Percentiles rank a stretch among this genome's conserved stretches.
These are phyloP conservation scores for Clarireedia paspali DNA, from an alignment of 2,329 filamentous ascomycete species.

Conservation along the genomic window DNA sequence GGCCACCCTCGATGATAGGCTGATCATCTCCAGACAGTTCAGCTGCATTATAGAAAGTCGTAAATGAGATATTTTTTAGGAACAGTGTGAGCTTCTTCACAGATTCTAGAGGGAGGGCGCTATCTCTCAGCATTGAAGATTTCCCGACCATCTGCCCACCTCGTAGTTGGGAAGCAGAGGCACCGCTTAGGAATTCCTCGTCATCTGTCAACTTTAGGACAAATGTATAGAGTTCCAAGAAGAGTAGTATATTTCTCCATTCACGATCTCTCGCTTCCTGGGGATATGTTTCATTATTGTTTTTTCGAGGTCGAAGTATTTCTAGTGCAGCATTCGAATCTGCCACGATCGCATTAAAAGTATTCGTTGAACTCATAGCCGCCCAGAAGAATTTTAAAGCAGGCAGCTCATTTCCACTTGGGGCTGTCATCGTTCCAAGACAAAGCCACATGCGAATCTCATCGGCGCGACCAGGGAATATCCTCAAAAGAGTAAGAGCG, in stretches of 20 bases:
- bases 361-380: conserved; percentile 46
- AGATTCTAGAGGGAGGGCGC: conserved; percentile 63
- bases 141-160: conserved; percentile 32
- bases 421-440: conserved; percentile 45
- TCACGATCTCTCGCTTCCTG: conserved; percentile 39
- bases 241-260: conserved; percentile 84
- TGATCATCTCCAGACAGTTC: conserved; percentile 46
- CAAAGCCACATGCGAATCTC: conserved; percentile 95
- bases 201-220: conserved; percentile 90
- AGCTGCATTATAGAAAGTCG: conserved; percentile 74
- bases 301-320: conserved; percentile 31
- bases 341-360: conserved; percentile 48
- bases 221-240: conserved; percentile 91
- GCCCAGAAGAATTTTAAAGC: conserved; percentile 84
- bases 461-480: conserved; percentile 74
- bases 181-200: conserved; percentile 77
- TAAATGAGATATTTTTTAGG: conserved; percentile 84
- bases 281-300: conserved; percentile 4
- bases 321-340: conserved; percentile 51
- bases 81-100: conserved; percentile 72
- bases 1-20: conserved; percentile 32
- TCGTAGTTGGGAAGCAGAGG: conserved; percentile 28
- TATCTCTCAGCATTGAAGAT: conserved; percentile 45
- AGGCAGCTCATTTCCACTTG: conserved; percentile 40
- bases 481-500: conserved; percentile 74